These are phyloP conservation scores for Tephrocybe sp. DNA, from an alignment of 768 basidiomycete genomes.

Conservation along the genomic window DNA sequence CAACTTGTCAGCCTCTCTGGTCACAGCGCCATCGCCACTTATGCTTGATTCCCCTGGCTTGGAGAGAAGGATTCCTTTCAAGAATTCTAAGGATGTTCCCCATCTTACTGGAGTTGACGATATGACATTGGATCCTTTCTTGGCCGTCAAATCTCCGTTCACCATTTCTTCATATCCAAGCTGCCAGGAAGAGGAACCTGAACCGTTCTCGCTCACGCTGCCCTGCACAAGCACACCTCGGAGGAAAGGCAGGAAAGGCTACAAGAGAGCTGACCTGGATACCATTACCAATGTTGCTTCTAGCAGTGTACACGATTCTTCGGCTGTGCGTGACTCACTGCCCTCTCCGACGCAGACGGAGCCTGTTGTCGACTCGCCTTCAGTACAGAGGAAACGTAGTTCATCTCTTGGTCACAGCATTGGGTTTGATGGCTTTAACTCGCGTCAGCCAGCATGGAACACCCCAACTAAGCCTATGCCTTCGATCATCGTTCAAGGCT, in stretches of 20 bases:
- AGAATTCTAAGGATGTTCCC: background rate
- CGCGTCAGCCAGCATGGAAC: slow-evolving; percentile 3
- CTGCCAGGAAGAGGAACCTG: background rate
- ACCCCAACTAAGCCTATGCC: slow-evolving; percentile 1
- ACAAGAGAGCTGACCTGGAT: slow-evolving; percentile 14
- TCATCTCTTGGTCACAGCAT: slow-evolving; percentile 10
- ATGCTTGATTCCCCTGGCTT: background rate
- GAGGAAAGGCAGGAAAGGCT: slow-evolving; percentile 9
- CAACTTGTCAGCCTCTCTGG: slow-evolving; percentile 10
- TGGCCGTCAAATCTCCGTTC: slow-evolving; percentile 8
- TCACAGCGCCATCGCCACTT: background rate
- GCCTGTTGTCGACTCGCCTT: slow-evolving; percentile 8
- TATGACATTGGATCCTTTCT: slow-evolving; percentile 9
- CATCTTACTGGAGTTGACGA: background rate
- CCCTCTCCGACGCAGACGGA: slow-evolving; percentile 1
- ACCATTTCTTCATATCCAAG: background rate
- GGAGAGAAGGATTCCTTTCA: background rate
- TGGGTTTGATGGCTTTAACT: slow-evolving; percentile 11
- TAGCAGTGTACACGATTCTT: background rate
- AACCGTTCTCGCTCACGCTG: background rate
- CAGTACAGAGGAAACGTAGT: slow-evolving; percentile 8
- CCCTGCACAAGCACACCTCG: slow-evolving; percentile 15
- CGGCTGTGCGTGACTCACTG: background rate
- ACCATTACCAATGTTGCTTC: slow-evolving; percentile 13
- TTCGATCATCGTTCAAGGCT: slow-evolving; percentile 4